Evolutionary conservation across 441 rosid genomes (phyloP).

Genomic region (Adansonia gregorii): DNA sequence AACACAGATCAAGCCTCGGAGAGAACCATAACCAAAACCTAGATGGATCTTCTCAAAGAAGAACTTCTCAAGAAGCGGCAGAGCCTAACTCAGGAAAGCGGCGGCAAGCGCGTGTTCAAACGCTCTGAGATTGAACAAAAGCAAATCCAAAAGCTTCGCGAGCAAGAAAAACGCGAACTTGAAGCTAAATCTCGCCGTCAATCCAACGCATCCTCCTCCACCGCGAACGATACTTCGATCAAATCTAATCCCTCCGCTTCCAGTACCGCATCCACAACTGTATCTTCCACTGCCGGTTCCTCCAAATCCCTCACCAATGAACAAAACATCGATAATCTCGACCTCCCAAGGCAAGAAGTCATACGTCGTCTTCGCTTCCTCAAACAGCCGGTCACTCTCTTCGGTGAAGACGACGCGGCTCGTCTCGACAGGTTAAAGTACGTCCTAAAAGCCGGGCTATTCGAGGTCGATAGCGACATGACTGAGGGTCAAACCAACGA

Average conservation of each 20-base stretch:
- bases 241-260: conserved; percentile 30
- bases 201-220: conserved; percentile 32
- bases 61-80: conserved; percentile 69
- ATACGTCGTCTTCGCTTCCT: conserved; percentile 68
- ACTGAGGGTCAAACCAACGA: conserved; percentile 77
- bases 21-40: conserved; percentile 29
- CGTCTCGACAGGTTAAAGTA: conserved; percentile 63
- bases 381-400: conserved; percentile 69
- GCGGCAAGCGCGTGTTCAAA: conserved; percentile 63
- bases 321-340: conserved; percentile 64
- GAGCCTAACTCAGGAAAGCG: conserved; percentile 53
- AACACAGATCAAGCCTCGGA: not conserved
- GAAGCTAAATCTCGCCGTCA: conserved; percentile 62
- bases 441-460: conserved; percentile 58
- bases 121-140: conserved; percentile 72
- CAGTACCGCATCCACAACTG: conserved; percentile 28
- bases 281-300: conserved; percentile 34
- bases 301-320: conserved; percentile 60
- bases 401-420: conserved; percentile 66
- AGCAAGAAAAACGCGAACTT: conserved; percentile 59
- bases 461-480: conserved; percentile 74
- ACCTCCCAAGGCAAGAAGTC: conserved; percentile 64
- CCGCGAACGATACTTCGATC: conserved; percentile 29
- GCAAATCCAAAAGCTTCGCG: conserved; percentile 62
- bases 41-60: conserved; percentile 64